phyloP scores from a whole-genome alignment of 805 yeast species.

The Kluyveromyces dobzhanskii region DNA sequence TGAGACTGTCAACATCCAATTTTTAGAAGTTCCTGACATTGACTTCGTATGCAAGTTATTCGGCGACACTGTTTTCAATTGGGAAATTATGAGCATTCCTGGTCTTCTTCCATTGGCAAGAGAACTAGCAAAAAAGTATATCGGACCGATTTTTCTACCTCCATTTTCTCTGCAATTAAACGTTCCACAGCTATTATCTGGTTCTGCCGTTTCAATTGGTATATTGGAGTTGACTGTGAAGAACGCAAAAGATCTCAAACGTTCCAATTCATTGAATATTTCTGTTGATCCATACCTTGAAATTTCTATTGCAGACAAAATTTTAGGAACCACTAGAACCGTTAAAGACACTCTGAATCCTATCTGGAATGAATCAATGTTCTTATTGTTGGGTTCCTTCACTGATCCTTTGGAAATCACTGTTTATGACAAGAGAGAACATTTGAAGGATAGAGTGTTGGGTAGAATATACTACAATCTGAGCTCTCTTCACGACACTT shows the following conservation, averaged over 20 bases:
- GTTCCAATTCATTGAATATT: constrained; percentile 57
- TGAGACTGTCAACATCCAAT: constrained; percentile 79
- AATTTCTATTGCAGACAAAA: constrained; percentile 50
- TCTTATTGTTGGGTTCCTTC: constrained; percentile 61
- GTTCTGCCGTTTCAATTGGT: constrained; percentile 84
- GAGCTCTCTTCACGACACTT: constrained; percentile 50
- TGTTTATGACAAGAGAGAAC: constrained; percentile 66
- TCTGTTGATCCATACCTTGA: constrained; percentile 87
- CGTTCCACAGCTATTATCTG: constrained; percentile 81
- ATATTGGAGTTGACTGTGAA: constrained; percentile 63
- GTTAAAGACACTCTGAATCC: constrained; percentile 65
- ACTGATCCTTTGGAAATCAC: constrained; percentile 75
- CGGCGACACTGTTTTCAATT: constrained; percentile 77
- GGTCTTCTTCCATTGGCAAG: constrained; percentile 78
- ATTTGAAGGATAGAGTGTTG: constrained; percentile 64
- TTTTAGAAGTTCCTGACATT: constrained; percentile 79
- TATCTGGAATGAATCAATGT: constrained; percentile 73
- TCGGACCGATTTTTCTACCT: constrained; percentile 78
- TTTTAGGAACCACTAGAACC: constrained; percentile 60
- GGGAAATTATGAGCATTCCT: constrained; percentile 83
- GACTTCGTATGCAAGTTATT: constrained; percentile 69
- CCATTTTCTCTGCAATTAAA: constrained; percentile 93
- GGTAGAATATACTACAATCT: constrained; percentile 73
- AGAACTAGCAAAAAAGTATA: constrained; percentile 76
- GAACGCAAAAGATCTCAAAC: constrained; percentile 59